Conservation (phyloP, 768 basidiomycete species). For the Tubosaeta sp. region DNA sequence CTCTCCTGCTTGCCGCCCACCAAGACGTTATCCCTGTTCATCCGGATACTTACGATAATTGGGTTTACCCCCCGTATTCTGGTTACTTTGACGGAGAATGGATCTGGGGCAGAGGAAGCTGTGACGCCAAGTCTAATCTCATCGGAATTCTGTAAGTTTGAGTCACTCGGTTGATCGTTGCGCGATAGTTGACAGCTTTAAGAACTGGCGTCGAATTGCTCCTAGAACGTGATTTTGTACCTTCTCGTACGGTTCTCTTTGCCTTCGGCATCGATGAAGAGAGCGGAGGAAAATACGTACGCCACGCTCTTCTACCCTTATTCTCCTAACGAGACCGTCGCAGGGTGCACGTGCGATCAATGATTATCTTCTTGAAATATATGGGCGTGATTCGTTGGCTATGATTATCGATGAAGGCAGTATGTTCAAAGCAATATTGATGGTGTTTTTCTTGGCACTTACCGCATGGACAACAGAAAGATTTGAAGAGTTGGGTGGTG, state of each 20-base stretch:
- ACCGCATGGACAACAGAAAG: conserved; percentile 21
- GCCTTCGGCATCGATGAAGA: conserved; percentile 46
- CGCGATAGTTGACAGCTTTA: background rate
- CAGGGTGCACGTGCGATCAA: conserved; percentile 44
- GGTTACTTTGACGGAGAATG: conserved; percentile 43
- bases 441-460: background rate
- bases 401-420: conserved; percentile 62
- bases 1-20: conserved; percentile 49
- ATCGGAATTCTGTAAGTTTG: conserved; percentile 32
- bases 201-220: conserved; percentile 29
- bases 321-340: background rate
- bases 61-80: conserved; percentile 49
- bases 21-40: conserved; percentile 51
- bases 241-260: conserved; percentile 30
- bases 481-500: conserved; percentile 26
- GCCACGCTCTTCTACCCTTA: background rate
- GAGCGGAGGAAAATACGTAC: conserved; percentile 36
- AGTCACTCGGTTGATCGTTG: background rate
- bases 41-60: conserved; percentile 39
- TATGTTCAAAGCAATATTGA: conserved; percentile 7
- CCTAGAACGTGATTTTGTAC: conserved; percentile 27
- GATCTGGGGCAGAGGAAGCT: conserved; percentile 46
- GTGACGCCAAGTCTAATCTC: conserved; percentile 41
- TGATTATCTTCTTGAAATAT: conserved; percentile 36
- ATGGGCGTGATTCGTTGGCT: conserved; percentile 48